These are phyloP conservation scores for Salicornia ramosissima DNA, from an alignment of 148 eudicot species.

Conservation along the genomic window DNA sequence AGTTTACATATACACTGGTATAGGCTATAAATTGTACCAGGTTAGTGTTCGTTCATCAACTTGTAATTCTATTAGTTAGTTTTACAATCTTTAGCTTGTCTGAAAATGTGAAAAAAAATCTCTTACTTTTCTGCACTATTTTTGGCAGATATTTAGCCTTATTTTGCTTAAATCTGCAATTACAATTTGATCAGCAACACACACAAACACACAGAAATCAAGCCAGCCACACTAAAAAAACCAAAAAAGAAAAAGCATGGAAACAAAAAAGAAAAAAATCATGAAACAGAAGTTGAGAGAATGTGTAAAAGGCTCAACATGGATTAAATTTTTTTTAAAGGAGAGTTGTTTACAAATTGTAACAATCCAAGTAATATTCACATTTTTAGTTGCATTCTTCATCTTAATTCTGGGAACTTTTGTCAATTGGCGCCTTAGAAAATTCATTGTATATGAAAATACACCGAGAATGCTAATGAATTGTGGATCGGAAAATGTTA, in stretches of 20 bases:
- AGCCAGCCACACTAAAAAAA: not conserved
- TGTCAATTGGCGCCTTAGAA: constrained; percentile 40
- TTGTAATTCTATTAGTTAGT: no score
- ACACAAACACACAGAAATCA: not conserved
- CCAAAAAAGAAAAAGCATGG: not conserved
- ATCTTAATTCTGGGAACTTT: constrained; percentile 47
- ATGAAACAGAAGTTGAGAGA: constrained; percentile 1
- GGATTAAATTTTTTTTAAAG: constrained; percentile 28
- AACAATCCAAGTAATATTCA: constrained; percentile 45
- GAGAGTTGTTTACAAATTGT: constrained; percentile 39
- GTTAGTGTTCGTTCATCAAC: no score
- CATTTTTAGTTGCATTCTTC: constrained; percentile 40
- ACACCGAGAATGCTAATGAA: constrained; percentile 7
- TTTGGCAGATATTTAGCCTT: constrained; percentile 1
- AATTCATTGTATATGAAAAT: constrained; percentile 41
- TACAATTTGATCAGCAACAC: no score
- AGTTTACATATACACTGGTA: no score
- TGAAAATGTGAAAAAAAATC: not conserved
- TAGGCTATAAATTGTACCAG: no score
- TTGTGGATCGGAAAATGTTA: not conserved
- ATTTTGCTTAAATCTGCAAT: not conserved
- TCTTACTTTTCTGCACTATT: not conserved
- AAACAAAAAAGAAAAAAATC: not conserved
- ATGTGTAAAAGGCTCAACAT: constrained; percentile 7
- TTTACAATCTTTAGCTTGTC: no score